phyloP scores from a whole-genome alignment of 2,329 filamentous ascomycete genomes.

The Phaeosphaeria sp. region DNA sequence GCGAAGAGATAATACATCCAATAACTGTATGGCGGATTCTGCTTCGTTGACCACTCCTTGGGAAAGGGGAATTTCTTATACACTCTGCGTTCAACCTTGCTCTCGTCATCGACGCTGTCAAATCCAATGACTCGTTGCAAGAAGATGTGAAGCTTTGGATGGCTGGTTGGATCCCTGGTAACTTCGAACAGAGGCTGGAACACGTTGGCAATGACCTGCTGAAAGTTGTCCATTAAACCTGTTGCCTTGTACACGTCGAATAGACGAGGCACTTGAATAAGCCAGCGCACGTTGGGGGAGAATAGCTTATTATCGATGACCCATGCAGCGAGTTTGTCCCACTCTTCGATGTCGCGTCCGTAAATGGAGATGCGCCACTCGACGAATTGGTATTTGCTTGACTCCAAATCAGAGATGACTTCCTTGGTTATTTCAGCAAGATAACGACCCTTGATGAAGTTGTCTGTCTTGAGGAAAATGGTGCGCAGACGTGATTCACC shows the following conservation, averaged over 20 bases:
- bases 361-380: slow-evolving; percentile 99
- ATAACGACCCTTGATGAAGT: slow-evolving; percentile 94
- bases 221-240: slow-evolving; percentile 84
- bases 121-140: slow-evolving; percentile 95
- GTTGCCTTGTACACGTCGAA: slow-evolving; percentile 96
- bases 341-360: slow-evolving; percentile 88
- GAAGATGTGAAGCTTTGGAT: slow-evolving; percentile 94
- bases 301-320: slow-evolving; percentile 98
- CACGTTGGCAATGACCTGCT: slow-evolving; percentile 87
- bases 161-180: slow-evolving; percentile 81
- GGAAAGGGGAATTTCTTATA: slow-evolving; percentile 95
- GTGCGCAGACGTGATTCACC: slow-evolving; percentile 93
- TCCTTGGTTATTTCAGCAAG: slow-evolving; percentile 97
- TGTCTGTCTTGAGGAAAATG: slow-evolving; percentile 99
- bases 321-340: slow-evolving; percentile 97
- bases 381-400: slow-evolving; percentile 99
- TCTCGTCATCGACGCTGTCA: slow-evolving; percentile 97
- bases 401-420: slow-evolving; percentile 95
- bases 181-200: slow-evolving; percentile 96
- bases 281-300: slow-evolving; percentile 96
- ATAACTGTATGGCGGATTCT: slow-evolving; percentile 98
- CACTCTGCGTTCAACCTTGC: slow-evolving; percentile 92
- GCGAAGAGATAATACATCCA: slow-evolving; percentile 98
- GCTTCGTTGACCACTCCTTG: slow-evolving; percentile 84
- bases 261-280: slow-evolving; percentile 91